phyloP scores from a whole-genome alignment of 2,329 filamentous ascomycete genomes.

The Aspergillus oerlinghausenensis region DNA sequence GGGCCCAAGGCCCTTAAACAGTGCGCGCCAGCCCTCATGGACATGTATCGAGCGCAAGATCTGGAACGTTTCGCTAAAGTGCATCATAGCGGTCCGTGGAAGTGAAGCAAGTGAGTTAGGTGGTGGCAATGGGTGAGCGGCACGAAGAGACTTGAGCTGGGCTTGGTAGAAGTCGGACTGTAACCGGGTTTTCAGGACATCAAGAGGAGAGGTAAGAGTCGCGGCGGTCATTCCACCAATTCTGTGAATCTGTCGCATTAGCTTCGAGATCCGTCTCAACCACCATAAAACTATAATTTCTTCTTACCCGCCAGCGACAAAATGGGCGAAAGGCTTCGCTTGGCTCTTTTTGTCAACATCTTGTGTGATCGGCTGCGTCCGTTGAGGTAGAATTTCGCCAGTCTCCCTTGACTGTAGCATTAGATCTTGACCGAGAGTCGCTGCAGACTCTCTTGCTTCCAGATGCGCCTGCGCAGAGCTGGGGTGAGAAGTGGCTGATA shows the following conservation, averaged over 20 bases:
- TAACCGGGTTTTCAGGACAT: conserved; percentile 87
- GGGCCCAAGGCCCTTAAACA: conserved; percentile 90
- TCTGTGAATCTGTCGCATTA: conserved; percentile 44
- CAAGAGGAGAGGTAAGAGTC: conserved; percentile 87
- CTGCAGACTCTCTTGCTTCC: conserved; percentile 9
- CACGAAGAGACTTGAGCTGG: conserved; percentile 63
- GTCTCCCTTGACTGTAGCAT: conserved; percentile 34
- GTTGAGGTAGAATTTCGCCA: conserved; percentile 32
- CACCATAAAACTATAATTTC: conserved; percentile 1
- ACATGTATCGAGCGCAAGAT: conserved; percentile 78
- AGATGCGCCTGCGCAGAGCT: conserved; percentile 26
- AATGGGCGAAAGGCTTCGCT: conserved; percentile 81
- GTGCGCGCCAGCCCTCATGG: conserved; percentile 74
- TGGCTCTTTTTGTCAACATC: conserved; percentile 35
- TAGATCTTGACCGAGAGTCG: conserved; percentile 11
- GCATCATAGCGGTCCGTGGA: conserved; percentile 62
- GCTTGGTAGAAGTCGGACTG: conserved; percentile 93
- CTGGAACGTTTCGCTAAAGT: conserved; percentile 80
- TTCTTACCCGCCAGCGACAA: conserved; percentile 81
- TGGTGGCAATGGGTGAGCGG: conserved; percentile 49
- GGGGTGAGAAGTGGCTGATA: conserved; percentile 18
- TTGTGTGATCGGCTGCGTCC: conserved; percentile 14
- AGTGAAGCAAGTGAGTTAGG: conserved; percentile 56
- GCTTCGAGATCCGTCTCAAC: background rate
- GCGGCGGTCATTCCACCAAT: conserved; percentile 87